These are phyloP conservation scores for Hanseniaspora opuntiae DNA, from an alignment of 805 yeast species.

Conservation along the genomic window DNA sequence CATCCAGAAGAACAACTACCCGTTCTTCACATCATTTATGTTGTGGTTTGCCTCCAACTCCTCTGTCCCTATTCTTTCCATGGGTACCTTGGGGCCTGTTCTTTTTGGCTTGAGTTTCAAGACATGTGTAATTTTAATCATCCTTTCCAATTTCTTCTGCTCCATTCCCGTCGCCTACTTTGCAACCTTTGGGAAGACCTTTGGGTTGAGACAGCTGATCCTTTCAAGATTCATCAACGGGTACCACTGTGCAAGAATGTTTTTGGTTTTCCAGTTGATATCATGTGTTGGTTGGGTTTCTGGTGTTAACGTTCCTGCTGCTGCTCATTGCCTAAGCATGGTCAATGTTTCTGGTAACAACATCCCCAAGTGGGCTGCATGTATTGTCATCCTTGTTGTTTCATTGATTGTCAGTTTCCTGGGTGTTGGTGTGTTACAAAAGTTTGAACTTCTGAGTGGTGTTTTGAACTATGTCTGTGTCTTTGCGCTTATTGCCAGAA, in stretches of 20 bases:
- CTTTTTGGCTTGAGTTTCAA: constrained; percentile 60
- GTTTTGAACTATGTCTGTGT: constrained; percentile 64
- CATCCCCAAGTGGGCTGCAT: constrained; percentile 84
- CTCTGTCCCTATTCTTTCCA: constrained; percentile 69
- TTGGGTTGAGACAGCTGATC: constrained; percentile 80
- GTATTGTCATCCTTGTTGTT: constrained; percentile 52
- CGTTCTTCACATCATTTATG: constrained; percentile 56
- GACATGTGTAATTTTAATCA: constrained; percentile 49
- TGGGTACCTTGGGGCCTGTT: constrained; percentile 60
- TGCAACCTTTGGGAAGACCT: constrained; percentile 68
- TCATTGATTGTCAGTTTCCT: constrained; percentile 69
- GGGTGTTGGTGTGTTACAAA: constrained; percentile 71
- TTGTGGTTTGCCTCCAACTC: constrained; percentile 89
- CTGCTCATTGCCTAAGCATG: constrained; percentile 57
- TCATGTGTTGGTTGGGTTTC: constrained; percentile 95
- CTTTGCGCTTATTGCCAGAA: constrained; percentile 64
- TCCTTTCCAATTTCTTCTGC: constrained; percentile 66
- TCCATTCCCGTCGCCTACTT: constrained; percentile 67
- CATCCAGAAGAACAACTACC: constrained; percentile 60
- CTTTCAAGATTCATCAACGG: constrained; percentile 70
- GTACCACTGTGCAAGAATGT: constrained; percentile 57
- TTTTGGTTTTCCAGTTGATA: constrained; percentile 60
- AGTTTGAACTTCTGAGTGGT: constrained; percentile 81
- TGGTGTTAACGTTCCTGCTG: constrained; percentile 78
- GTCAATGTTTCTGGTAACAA: constrained; percentile 43